Evolutionary conservation across 2,329 filamentous ascomycete species (phyloP), one percentile per base, ranked within the genome.

Genomic region (Colletotrichum neosansevieriae): DNA sequence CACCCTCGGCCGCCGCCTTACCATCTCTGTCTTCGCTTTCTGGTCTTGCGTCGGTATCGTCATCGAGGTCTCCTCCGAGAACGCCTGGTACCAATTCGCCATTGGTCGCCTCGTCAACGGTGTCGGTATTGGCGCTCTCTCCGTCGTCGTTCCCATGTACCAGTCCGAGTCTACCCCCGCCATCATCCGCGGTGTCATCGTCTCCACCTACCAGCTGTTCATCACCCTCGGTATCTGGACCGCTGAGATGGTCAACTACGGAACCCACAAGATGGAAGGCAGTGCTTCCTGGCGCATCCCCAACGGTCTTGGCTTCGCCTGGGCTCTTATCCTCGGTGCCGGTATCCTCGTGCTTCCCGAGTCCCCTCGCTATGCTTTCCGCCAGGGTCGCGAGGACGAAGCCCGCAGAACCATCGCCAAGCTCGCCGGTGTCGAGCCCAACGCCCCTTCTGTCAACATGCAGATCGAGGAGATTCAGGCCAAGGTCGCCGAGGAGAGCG

Each of bases 141-240:
- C 87, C 6, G 89, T 91, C 47, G 80, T 88, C 29, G 88, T 90
- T 1, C 88, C 88, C 54, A 89, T 92, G 87, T 92, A 92, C 73
- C 89, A 91, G 75, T 87, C 85, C 15, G 90, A 92, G 77, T 89
- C 85, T 63, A 86, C 87, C 3, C 90, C 90, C 0, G 84, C 88
- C 69, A 85, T 88, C 67, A 86, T 92, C 58, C 86, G 90, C 72
- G 89, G 89, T 73, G 82, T 88, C 6, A 82, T 92, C 44, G 85
- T 92, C 32, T 84, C 86, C 1, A 86, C 84, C 58, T 92, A 92
- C 77, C 90, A 92, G 80, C 84, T 92, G 3, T 87, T 91, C 76
- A 89, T 92, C 75, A 92, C 90, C 0, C 80, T 91, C 32, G 90
- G 90, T 54, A 91, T 92, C 75, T 89, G 84, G 82, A 80, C 79